Percentiles rank a stretch among this genome's conserved stretches.
Conservation (phyloP, 768 basidiomycete genomes). For the Trametes gibbosa region DNA sequence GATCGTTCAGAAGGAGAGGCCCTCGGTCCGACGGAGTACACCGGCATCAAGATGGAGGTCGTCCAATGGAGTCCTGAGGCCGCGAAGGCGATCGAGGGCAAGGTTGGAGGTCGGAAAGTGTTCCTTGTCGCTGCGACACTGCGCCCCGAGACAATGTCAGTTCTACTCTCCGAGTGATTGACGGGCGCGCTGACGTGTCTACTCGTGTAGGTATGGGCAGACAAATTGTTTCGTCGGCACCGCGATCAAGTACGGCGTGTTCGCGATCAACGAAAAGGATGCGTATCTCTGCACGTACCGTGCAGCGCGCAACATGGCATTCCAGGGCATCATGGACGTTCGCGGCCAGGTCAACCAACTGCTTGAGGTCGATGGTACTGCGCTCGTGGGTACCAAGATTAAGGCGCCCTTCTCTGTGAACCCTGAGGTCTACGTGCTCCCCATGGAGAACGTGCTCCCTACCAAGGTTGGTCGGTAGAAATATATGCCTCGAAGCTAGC, state of each 20-base stretch:
- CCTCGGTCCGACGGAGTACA: conserved; percentile 93
- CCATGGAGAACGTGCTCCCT: conserved; percentile 98
- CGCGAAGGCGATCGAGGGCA: conserved; percentile 57
- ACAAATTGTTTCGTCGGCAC: conserved; percentile 97
- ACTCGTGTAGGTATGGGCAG: conserved; percentile 83
- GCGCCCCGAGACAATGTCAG: conserved; percentile 94
- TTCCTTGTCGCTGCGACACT: conserved; percentile 95
- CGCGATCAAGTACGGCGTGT: conserved; percentile 87
- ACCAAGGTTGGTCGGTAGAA: conserved; percentile 60
- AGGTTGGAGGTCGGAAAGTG: conserved; percentile 76
- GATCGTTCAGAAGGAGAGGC: conserved; percentile 95
- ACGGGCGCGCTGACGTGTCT: background rate
- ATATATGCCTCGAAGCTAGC: background rate
- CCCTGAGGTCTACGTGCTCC: conserved; percentile 89
- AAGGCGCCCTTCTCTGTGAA: conserved; percentile 81
- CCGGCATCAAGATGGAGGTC: conserved; percentile 92
- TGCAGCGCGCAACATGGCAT: conserved; percentile 96
- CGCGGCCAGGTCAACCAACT: conserved; percentile 74
- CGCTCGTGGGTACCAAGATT: conserved; percentile 85
- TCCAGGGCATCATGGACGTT: conserved; percentile 78
- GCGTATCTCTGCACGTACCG: conserved; percentile 88
- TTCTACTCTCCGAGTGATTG: conserved; percentile 3
- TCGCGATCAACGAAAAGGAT: conserved; percentile 81
- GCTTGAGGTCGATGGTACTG: conserved; percentile 72
- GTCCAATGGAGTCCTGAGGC: conserved; percentile 77